Conservation (phyloP, 352 stramenopile genomes). For the Phytophthora sojae region DNA sequence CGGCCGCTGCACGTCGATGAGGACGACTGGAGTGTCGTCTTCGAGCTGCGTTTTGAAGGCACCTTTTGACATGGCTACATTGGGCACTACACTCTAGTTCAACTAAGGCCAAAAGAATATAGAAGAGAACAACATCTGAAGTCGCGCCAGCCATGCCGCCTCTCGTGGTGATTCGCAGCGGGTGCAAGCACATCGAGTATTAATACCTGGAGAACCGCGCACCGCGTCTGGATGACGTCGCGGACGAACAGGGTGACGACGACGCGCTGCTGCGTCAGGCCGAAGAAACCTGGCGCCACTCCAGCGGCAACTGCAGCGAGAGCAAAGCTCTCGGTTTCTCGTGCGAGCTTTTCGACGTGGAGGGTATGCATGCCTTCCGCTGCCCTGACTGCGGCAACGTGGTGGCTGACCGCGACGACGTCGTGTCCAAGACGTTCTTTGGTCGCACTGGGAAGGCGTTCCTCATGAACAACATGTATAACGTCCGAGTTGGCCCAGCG, state of each 20-base stretch:
- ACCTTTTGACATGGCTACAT: neutral
- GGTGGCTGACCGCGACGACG: slow-evolving; percentile 71
- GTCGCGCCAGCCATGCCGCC: slow-evolving; percentile 72
- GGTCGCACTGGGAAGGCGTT: slow-evolving; percentile 79
- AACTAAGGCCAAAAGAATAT: slow-evolving; percentile 3
- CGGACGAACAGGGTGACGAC: slow-evolving; percentile 25
- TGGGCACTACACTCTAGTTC: slow-evolving; percentile 6
- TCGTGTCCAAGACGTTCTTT: slow-evolving; percentile 85
- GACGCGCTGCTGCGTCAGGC: slow-evolving; percentile 32
- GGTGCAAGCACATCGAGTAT: slow-evolving; percentile 68
- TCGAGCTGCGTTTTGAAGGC: slow-evolving; percentile 49
- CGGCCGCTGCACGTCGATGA: slow-evolving; percentile 50
- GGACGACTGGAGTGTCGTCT: slow-evolving; percentile 63
- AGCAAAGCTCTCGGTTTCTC: slow-evolving; percentile 48
- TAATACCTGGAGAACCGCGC: slow-evolving; percentile 63
- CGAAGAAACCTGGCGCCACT: slow-evolving; percentile 27
- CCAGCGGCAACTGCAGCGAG: slow-evolving; percentile 11
- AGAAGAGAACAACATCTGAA: slow-evolving; percentile 16
- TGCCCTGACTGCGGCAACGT: slow-evolving; percentile 71
- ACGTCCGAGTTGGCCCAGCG: slow-evolving; percentile 57
- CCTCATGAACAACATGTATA: slow-evolving; percentile 86
- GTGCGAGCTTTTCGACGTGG: slow-evolving; percentile 54
- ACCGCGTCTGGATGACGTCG: too few species aligned
- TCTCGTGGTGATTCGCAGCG: slow-evolving; percentile 75
- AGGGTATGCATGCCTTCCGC: slow-evolving; percentile 62